These are phyloP conservation scores for Cladosporium sp. DNA, from an alignment of 2,329 filamentous ascomycete genomes.

Conservation along the genomic window DNA sequence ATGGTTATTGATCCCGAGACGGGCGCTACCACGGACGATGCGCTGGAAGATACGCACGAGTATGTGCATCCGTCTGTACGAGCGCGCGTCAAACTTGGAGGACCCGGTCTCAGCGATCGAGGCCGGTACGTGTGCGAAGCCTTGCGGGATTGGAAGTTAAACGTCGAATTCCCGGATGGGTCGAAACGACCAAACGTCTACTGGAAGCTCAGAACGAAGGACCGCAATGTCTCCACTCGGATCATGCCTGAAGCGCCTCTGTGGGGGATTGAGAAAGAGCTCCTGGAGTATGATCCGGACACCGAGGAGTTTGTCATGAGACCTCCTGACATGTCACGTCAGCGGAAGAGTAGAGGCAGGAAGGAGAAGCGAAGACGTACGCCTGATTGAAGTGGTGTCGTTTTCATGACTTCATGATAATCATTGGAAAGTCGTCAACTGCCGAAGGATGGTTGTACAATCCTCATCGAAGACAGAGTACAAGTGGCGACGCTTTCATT, in stretches of 20 bases:
- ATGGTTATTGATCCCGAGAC: constrained; percentile 41
- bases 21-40: constrained; percentile 38
- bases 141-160: constrained; percentile 44
- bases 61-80: constrained; percentile 49
- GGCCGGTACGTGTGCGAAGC: constrained; percentile 42
- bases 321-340: constrained; percentile 18
- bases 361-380: constrained; percentile 13
- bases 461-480: background rate
- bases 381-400: constrained; percentile 7
- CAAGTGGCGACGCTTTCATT: constrained; percentile 26
- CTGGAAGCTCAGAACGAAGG: constrained; percentile 37
- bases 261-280: constrained; percentile 40
- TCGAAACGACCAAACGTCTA: constrained; percentile 36
- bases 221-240: constrained; percentile 34
- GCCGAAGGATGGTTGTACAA: too few species aligned
- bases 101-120: constrained; percentile 43
- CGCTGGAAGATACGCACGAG: constrained; percentile 46
- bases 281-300: constrained; percentile 27
- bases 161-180: constrained; percentile 37
- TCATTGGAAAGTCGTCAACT: too few species aligned
- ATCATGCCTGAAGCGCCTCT: constrained; percentile 42
- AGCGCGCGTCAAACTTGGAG: constrained; percentile 39
- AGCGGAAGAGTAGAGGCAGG: constrained; percentile 16
- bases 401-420: background rate
- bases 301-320: constrained; percentile 21